A percentile compares a stretch with the other conserved stretches of the same genome.
These are phyloP conservation scores for Rosa chinensis DNA, from an alignment of 306 rosid genomes.

Conservation along the genomic window DNA sequence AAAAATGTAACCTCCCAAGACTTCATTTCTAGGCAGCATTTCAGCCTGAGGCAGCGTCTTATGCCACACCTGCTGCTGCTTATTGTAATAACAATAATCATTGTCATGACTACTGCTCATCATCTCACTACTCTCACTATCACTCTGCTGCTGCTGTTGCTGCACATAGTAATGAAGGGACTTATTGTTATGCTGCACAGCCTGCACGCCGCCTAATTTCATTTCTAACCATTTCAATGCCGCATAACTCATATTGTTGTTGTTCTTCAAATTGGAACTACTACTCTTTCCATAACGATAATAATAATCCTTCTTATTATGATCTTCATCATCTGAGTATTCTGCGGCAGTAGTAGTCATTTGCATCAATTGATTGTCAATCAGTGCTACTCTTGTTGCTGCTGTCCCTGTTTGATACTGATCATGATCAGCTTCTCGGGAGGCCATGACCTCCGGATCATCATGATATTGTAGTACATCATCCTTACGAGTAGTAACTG, in stretches of 20 bases:
- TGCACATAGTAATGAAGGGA: background rate
- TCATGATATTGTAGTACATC: too few species aligned
- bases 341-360: too few species aligned
- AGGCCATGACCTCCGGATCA: too few species aligned
- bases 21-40: constrained; percentile 33
- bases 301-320: background rate
- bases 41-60: constrained; percentile 27
- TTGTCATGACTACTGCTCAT: background rate
- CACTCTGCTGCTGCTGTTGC: constrained; percentile 12
- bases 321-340: background rate
- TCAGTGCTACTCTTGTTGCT: background rate
- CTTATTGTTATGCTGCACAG: too few species aligned
- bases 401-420: background rate
- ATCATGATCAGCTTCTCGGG: too few species aligned
- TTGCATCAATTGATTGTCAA: background rate
- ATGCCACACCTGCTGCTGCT: constrained; percentile 5
- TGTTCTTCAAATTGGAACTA: background rate
- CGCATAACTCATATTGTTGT: background rate
- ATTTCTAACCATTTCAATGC: background rate
- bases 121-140: background rate
- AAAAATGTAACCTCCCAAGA: constrained; percentile 32
- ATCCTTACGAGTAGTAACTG: too few species aligned
- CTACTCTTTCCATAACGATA: background rate
- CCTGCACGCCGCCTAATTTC: background rate
- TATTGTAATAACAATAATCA: background rate